Percentiles rank a stretch among this genome's conserved stretches.
Evolutionary conservation across 1,284 basidiomycete genomes (phyloP).

Genomic region (Rhodofomes roseus): DNA sequence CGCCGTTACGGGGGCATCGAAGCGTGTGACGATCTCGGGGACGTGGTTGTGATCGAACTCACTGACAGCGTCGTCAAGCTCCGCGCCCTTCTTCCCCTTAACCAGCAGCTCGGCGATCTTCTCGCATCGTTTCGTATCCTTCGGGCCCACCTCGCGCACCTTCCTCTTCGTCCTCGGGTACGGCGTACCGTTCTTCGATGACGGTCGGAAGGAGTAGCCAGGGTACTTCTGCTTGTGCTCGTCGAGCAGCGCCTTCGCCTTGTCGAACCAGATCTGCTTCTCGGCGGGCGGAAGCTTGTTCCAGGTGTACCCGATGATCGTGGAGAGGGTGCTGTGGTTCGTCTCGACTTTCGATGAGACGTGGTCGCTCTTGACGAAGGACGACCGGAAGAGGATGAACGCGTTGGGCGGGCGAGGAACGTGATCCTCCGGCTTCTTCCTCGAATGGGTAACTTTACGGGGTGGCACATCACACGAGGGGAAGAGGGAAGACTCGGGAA

Average conservation of each 20-base stretch:
- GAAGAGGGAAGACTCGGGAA: slow-evolving; percentile 38
- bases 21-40: slow-evolving; percentile 61
- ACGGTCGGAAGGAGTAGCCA: slow-evolving; percentile 65
- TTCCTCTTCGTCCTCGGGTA: slow-evolving; percentile 51
- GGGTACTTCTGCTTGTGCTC: slow-evolving; percentile 70
- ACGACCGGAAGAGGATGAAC: slow-evolving; percentile 91
- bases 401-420: slow-evolving; percentile 93
- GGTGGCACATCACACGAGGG: slow-evolving; percentile 33
- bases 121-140: slow-evolving; percentile 65
- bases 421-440: slow-evolving; percentile 71
- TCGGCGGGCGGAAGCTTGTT: slow-evolving; percentile 65
- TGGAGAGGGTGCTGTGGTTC: slow-evolving; percentile 72
- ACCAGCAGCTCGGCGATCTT: slow-evolving; percentile 78
- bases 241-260: slow-evolving; percentile 59
- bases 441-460: slow-evolving; percentile 39
- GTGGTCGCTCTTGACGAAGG: slow-evolving; percentile 77
- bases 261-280: slow-evolving; percentile 66
- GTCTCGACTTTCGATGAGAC: slow-evolving; percentile 76
- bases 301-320: slow-evolving; percentile 58
- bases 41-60: slow-evolving; percentile 70
- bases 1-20: slow-evolving; percentile 70
- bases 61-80: slow-evolving; percentile 66
- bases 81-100: slow-evolving; percentile 67
- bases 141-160: slow-evolving; percentile 63
- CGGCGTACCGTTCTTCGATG: slow-evolving; percentile 41